Percentiles rank a stretch among this genome's conserved stretches.
Evolutionary conservation across 257 asterid genomes (phyloP).

Genomic region (Rauvolfia tetraphylla): DNA sequence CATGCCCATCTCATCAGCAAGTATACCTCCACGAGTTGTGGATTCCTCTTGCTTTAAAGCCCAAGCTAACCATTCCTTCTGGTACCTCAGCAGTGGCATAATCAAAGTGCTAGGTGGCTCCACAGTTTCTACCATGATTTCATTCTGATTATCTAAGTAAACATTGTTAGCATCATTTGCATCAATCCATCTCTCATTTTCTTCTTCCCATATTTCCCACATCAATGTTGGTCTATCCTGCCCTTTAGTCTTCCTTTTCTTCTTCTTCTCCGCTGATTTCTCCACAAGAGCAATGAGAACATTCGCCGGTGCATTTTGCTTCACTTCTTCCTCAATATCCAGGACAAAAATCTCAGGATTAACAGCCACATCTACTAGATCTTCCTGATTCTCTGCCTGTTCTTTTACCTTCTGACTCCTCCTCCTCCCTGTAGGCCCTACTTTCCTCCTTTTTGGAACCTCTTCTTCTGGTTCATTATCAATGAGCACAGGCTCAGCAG

Average conservation of each 20-base stretch:
- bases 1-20: conserved; percentile 99
- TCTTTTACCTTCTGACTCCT: background rate
- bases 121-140: conserved; percentile 45
- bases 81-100: conserved; percentile 77
- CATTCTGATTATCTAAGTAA: conserved; percentile 56
- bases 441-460: conserved; percentile 15
- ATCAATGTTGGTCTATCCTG: conserved; percentile 43
- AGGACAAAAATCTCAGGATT: background rate
- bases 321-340: background rate
- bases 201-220: conserved; percentile 80
- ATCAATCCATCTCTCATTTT: conserved; percentile 59
- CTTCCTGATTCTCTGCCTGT: conserved; percentile 3
- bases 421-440: background rate
- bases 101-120: conserved; percentile 73
- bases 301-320: background rate
- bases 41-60: conserved; percentile 88
- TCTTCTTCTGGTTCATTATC: conserved; percentile 7
- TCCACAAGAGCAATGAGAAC: conserved; percentile 2
- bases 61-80: conserved; percentile 98
- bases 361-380: background rate
- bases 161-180: conserved; percentile 48
- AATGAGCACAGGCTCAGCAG: background rate
- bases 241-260: conserved; percentile 44
- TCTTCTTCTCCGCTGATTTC: conserved; percentile 26
- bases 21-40: conserved; percentile 74